Base-by-base conservation (phyloP, 2,329 filamentous ascomycete species). In the Colletotrichum cuscutae region DNA sequence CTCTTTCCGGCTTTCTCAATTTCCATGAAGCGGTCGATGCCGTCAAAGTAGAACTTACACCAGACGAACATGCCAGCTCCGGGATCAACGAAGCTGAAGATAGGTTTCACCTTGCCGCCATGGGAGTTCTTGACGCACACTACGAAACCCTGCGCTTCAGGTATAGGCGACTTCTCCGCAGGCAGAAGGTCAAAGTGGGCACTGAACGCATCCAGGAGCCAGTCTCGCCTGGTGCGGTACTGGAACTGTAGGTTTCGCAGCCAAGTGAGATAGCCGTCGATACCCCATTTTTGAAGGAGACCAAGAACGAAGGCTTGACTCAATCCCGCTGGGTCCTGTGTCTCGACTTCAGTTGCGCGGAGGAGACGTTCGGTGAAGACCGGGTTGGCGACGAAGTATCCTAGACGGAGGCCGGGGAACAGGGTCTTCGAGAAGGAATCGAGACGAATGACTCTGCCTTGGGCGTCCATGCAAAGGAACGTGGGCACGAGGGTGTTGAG, bases 211-310 rank as follows among this genome's bases (percentile, higher is more conserved):
- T 85, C 83, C 13, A 94, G 84, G 66, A 95, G 88, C 64, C 87
- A 87, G 78, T 94, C 87, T 61, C 93, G 84, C 49, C 93, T 87
- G 60, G 83, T 83, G 1, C 92, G 93, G 80, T 95, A 95, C 78
- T 92, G 87, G 79, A 90, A 82, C 64, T 92, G 89, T 68, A 95
- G 85, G 80, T 90, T 86, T 72, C 94, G 89, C 64, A 95, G 84
- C 93, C 93, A 95, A 79, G 92, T 88, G 7, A 95, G 81, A 79
- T 93, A 95, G n/a, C 93, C 93, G 2, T 85, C 82, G 76, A 94
- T 91, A 13, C 92, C 92, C 93, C 93, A 95, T 74, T 89, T 87
- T 77, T 93, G 91, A 6, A 80, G 70, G 15, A 80, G 70, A 4
- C 68, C 57, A 1, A 80, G 68, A 0, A 73, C 71, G 26, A 80